Conservation (phyloP, 2,329 filamentous ascomycete genomes). For the Aspergillus novoparasiticus region DNA sequence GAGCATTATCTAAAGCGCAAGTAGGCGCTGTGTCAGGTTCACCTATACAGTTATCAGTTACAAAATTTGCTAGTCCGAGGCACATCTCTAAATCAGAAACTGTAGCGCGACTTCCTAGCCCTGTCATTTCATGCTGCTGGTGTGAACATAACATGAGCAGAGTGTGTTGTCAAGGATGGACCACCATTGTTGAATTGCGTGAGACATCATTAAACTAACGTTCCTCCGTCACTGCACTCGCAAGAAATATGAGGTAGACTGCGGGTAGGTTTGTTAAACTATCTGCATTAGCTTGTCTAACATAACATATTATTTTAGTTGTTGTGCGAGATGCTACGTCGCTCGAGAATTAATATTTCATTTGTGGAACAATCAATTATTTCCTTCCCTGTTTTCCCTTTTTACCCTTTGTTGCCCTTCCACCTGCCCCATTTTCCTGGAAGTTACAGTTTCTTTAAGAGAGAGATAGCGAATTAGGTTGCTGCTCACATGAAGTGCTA, state of each 20-base stretch:
- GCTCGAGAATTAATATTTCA: not conserved
- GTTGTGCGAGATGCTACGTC: not conserved
- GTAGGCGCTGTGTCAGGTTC: not conserved
- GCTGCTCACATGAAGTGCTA: too few relatives aligned
- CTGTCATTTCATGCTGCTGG: conserved; percentile 68
- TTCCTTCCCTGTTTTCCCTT: not conserved
- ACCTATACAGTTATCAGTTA: not conserved
- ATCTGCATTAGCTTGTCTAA: not conserved
- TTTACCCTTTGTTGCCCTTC: not conserved
- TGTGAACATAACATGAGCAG: conserved; percentile 71
- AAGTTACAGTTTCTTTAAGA: not conserved
- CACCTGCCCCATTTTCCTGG: not conserved
- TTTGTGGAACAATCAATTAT: not conserved
- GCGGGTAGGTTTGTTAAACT: not conserved
- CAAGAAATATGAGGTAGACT: not conserved
- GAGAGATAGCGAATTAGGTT: not conserved
- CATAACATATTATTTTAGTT: not conserved
- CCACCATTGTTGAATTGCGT: conserved; percentile 66
- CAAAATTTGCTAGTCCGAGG: conserved; percentile 1
- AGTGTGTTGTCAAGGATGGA: conserved; percentile 69
- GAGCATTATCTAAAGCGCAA: not conserved
- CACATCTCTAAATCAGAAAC: conserved; percentile 10
- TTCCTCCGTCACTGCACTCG: not conserved
- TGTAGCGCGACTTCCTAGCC: not conserved
- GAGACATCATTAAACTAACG: conserved; percentile 51